Conservation (phyloP, 2,329 filamentous ascomycete species). For the Podosphaera xanthii region DNA sequence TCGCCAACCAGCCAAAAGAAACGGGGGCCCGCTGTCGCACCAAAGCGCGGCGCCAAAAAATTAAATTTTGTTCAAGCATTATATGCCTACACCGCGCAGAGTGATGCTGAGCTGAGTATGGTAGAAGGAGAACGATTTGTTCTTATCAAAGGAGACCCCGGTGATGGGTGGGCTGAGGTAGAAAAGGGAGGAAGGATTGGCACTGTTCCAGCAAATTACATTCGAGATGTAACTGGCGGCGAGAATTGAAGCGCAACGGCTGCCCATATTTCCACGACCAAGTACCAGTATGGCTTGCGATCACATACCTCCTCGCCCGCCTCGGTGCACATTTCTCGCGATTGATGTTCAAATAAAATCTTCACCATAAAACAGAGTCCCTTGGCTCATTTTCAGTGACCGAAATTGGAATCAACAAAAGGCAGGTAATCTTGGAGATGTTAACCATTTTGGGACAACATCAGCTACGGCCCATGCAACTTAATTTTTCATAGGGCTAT, state of each 20-base stretch:
- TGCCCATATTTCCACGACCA: no score
- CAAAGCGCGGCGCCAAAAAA: slow-evolving; percentile 77
- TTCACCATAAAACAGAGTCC: no score
- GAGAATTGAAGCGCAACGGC: background rate
- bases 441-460: no score
- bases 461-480: no score
- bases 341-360: no score
- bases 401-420: no score
- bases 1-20: slow-evolving; percentile 32
- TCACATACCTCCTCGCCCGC: no score
- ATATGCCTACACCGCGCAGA: slow-evolving; percentile 76
- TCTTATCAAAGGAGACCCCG: slow-evolving; percentile 63
- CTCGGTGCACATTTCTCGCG: no score
- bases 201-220: slow-evolving; percentile 86
- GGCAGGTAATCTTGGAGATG: no score
- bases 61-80: slow-evolving; percentile 79
- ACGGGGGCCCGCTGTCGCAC: slow-evolving; percentile 46
- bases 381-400: no score
- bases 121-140: slow-evolving; percentile 77
- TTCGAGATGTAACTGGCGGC: slow-evolving; percentile 18
- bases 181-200: slow-evolving; percentile 70
- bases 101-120: slow-evolving; percentile 77
- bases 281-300: no score
- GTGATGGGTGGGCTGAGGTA: slow-evolving; percentile 93
- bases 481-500: no score